These are phyloP conservation scores for Ceratocystis cubensis DNA, from an alignment of 2,329 filamentous ascomycete species.

Conservation along the genomic window DNA sequence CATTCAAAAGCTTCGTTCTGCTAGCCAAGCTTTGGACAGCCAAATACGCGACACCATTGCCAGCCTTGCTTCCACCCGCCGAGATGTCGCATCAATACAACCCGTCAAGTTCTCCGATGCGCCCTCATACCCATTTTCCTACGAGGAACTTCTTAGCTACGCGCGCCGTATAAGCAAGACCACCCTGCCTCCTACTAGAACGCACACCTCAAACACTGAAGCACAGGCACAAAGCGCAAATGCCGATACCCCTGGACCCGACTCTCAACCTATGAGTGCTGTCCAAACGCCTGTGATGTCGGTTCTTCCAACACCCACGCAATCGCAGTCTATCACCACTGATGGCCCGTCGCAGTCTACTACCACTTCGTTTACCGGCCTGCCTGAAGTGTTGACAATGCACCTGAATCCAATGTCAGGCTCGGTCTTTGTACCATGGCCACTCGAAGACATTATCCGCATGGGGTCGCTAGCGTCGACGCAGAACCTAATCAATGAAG, in stretches of 20 bases:
- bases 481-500: conserved; percentile 49
- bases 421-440: conserved; percentile 64
- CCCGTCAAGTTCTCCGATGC: conserved; percentile 42
- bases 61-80: conserved; percentile 58
- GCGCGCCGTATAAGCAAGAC: conserved; percentile 70
- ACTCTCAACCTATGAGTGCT: conserved; percentile 28
- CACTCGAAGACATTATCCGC: conserved; percentile 55
- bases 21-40: conserved; percentile 52
- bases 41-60: conserved; percentile 60
- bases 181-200: conserved; percentile 50
- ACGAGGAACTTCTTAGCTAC: conserved; percentile 62
- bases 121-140: conserved; percentile 46
- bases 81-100: conserved; percentile 54
- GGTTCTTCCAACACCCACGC: conserved; percentile 21
- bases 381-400: conserved; percentile 38
- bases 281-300: conserved; percentile 24
- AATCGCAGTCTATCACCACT: conserved; percentile 24
- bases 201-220: conserved; percentile 27
- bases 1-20: conserved; percentile 55
- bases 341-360: conserved; percentile 26
- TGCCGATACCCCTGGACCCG: conserved; percentile 27
- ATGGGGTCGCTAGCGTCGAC: conserved; percentile 53
- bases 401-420: conserved; percentile 45
- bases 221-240: conserved; percentile 25
- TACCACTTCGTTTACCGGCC: conserved; percentile 29